Evolutionary conservation across 108 stramenopile species (phyloP), one percentile per base, ranked within the genome.

Genomic region (Nannochloropsis granulata): DNA sequence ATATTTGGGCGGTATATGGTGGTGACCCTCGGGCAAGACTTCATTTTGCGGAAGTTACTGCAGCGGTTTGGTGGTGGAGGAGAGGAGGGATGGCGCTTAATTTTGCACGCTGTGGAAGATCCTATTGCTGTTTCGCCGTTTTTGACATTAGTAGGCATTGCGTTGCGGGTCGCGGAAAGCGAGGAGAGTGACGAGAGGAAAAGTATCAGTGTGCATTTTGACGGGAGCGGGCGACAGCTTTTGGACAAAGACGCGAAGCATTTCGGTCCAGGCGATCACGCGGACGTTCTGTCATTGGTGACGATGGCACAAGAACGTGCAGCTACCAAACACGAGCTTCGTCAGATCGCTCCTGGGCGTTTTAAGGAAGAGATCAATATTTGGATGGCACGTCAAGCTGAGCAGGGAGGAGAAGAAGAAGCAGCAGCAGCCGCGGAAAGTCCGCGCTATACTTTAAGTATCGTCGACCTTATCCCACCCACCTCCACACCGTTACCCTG

Each of bases 401-500:
- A 16, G n/a, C 21, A 71, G 7, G 56, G 21, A n/a, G n/a, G 8
- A n/a, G 16, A 16, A n/a, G 56, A 71, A n/a, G 2, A n/a, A 16
- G 56, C n/a, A 16, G 16, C 45, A 13, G 45, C 56, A 5, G 56
- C 56, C 11, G 21, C 56, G n/a, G 11, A 71, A 16, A 23, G 42
- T n/a, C 81, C 81, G 12, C 42, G 81, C 42, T 81, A 44, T 23
- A 44, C 81, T 21, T 12, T 81, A 19, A 81, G 42, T 81, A 44
- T 81, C 42, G 42, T 81, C 21, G 81, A 81, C 12, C 44, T 81
- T 12, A 23, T 71, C 56, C 81, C 42, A 21, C 81, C 16, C 16
- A 44, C 16, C 56, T n/a, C 56, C n/a, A 21, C 24, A n/a, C 25
- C 86, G 19, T 23, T 85, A 12, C 85, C 88, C 16, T 87, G 87